Evolutionary conservation across 2,329 filamentous ascomycete genomes (phyloP), one percentile per base, ranked within the genome.

Genomic region (Alternaria alternata): DNA sequence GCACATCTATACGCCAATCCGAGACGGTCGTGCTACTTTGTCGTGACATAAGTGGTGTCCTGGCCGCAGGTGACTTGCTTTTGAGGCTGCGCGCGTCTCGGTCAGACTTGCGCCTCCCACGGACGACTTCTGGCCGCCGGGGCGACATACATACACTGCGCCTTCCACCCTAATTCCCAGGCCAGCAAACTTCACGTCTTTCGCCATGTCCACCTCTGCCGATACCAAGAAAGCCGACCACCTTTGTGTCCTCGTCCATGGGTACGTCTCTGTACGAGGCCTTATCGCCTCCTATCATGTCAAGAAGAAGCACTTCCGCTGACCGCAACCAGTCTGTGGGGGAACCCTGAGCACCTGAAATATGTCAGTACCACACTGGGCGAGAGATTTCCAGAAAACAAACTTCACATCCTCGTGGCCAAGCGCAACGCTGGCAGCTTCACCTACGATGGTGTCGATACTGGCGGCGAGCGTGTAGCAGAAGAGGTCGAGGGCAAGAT

Each of bases 181-280:
- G 22, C 18, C 43, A 44, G n/a, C 39, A 36, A 59, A 36, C 32
- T 46, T 47, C 24, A 18, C 41, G 41, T 41, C 52, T 49, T 71
- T 70, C 73, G 63, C 65, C 52, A 51, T 61, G 14, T 36, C 60
- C 36, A 42, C 65, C 16, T 48, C 63, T 48, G 28, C 60, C 44
- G 51, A 53, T 18, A 58, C 54, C n/a, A 28, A 56, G 3, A 68
- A 66, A 61, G 67, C 89, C 48, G 84, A 90, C 66, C 91, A 94
- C 76, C 86, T 94, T 63, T 91, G 89, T 71, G 90, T 94, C 42
- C 83, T 94, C 44, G 88, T 93, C 53, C 91, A 94, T 75, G 91
- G 80, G 89, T 91, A 86, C 77, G 86, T 69, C 26, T 38, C 48
- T 4, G 20, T 30, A 11, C 28, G 22, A 14, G n/a, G n/a, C 20